Percentiles rank a stretch among this genome's conserved stretches.
phyloP scores from a whole-genome alignment of 371 early-diverging fungal species.

The Mucor lusitanicus region DNA sequence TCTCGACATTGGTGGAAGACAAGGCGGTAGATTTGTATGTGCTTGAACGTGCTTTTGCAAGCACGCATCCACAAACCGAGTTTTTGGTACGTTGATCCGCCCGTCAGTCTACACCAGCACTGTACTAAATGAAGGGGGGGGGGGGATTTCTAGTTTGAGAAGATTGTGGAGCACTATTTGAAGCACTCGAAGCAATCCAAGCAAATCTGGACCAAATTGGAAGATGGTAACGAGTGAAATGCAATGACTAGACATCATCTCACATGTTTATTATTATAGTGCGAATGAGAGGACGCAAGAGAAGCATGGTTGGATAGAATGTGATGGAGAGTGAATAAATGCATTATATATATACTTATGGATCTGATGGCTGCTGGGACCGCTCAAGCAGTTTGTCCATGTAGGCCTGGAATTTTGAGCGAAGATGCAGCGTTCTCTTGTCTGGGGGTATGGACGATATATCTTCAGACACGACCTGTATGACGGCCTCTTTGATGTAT shows the following conservation, averaged over 20 bases:
- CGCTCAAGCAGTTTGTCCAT: neutral
- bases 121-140: neutral
- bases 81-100: conserved; percentile 57
- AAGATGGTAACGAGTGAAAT: conserved; percentile 71
- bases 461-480: neutral
- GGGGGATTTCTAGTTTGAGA: conserved; percentile 78
- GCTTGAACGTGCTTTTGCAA: conserved; percentile 92
- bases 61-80: conserved; percentile 88
- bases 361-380: neutral
- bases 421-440: neutral
- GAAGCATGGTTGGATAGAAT: conserved; percentile 83
- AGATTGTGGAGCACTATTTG: conserved; percentile 72
- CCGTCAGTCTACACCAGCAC: neutral
- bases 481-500: neutral
- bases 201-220: conserved; percentile 69
- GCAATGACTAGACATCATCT: neutral
- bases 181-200: conserved; percentile 52
- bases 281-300: conserved; percentile 88
- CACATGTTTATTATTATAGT: conserved; percentile 47
- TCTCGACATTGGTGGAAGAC: conserved; percentile 90
- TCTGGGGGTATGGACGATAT: neutral
- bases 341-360: too few relatives aligned
- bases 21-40: conserved; percentile 99
- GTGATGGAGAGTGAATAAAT: neutral
- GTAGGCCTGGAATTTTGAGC: neutral